Evolutionary conservation across 305 asterid genomes (phyloP).

Genomic region (Plantago lanceolata): DNA sequence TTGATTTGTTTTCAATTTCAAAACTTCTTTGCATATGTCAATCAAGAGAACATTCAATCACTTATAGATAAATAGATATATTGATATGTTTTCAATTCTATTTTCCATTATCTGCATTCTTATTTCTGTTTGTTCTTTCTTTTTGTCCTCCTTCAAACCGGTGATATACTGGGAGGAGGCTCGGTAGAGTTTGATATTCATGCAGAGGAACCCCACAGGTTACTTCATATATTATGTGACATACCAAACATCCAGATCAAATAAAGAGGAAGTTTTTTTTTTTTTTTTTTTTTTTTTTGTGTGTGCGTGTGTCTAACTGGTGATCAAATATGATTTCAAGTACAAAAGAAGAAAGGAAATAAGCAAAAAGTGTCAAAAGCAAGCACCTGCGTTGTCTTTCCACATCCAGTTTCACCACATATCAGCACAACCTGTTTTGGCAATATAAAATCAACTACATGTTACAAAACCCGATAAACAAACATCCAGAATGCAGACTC

Average conservation of each 20-base stretch:
- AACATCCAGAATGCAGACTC: conserved; percentile 10
- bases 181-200: not conserved
- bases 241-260: no score
- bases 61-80: not conserved
- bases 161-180: not conserved
- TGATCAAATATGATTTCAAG: not conserved
- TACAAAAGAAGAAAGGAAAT: not conserved
- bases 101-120: not conserved
- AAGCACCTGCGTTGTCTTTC: conserved; percentile 93
- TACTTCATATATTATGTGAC: not conserved
- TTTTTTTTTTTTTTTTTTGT: no score
- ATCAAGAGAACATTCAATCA: not conserved
- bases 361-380: conserved; percentile 18
- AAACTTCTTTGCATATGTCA: no score
- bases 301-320: not conserved
- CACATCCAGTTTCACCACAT: conserved; percentile 99
- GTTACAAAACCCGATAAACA: conserved; percentile 1
- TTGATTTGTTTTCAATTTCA: no score
- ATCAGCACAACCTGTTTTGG: conserved; percentile 76
- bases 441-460: conserved; percentile 21
- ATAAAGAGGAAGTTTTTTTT: no score
- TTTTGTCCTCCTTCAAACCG: not conserved
- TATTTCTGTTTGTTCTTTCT: no score
- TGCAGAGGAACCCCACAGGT: no score
- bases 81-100: not conserved